Evolutionary conservation across 108 stramenopile species (phyloP).

Genomic region (Pseudonitzschia multiseries): DNA sequence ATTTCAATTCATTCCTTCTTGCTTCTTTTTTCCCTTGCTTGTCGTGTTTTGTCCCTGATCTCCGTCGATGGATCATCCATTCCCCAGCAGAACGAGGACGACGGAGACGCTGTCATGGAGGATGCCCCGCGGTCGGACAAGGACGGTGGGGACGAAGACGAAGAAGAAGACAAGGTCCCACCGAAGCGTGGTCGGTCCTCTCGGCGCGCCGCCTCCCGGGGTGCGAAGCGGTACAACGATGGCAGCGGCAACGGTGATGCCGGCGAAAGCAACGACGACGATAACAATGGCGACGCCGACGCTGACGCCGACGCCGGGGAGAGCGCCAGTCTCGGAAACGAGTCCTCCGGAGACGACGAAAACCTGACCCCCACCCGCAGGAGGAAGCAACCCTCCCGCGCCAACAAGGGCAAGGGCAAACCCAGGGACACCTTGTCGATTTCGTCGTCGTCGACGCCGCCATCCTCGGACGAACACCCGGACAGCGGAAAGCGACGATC

Average conservation of each 20-base stretch:
- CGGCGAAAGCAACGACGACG: neutral
- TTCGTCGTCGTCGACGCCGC: neutral
- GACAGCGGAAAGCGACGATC: slow-evolving; percentile 26
- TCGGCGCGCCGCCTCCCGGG: neutral
- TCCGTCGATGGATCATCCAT: neutral
- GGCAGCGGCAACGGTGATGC: neutral
- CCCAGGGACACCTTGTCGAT: neutral
- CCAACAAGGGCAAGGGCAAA: neutral
- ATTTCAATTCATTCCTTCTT: no score
- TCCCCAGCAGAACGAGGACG: neutral
- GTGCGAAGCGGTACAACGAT: neutral
- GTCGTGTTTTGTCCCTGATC: no score
- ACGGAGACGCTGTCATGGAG: neutral
- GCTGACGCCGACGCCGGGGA: no score
- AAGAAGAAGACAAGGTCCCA: neutral
- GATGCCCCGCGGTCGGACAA: neutral
- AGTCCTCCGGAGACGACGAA: neutral
- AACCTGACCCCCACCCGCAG: neutral
- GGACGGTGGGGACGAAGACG: neutral
- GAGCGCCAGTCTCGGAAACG: neutral
- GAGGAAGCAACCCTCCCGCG: neutral
- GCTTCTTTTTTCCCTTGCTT: no score
- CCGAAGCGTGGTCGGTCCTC: neutral
- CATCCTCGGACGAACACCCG: neutral
- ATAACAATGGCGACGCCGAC: neutral